These are phyloP conservation scores for Antrodiella citrinella DNA, from an alignment of 768 basidiomycete species.

Conservation along the genomic window DNA sequence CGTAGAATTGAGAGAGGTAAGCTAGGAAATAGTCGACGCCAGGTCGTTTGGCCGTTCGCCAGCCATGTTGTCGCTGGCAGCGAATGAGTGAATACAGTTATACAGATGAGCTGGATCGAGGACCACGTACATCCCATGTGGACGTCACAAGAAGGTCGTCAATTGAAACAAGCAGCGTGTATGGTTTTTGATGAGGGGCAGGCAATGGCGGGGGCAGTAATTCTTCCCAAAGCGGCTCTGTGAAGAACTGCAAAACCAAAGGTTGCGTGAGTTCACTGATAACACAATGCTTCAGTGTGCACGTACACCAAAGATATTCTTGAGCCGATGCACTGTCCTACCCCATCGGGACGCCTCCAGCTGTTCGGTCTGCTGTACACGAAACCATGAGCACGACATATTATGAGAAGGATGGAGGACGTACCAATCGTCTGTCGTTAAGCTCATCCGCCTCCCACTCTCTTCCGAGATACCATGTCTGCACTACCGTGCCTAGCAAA, in stretches of 20 bases:
- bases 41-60: constrained; percentile 96
- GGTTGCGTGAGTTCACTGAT: background rate
- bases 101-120: background rate
- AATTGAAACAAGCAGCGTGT: constrained; percentile 84
- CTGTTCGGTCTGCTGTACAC: constrained; percentile 46
- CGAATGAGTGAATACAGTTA: background rate
- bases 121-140: constrained; percentile 86
- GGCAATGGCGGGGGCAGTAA: constrained; percentile 84
- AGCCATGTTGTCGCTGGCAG: constrained; percentile 84
- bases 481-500: constrained; percentile 46
- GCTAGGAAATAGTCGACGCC: constrained; percentile 98
- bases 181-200: constrained; percentile 77
- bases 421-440: constrained; percentile 51
- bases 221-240: constrained; percentile 89
- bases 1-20: constrained; percentile 96
- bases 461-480: constrained; percentile 60
- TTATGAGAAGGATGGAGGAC: constrained; percentile 20
- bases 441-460: constrained; percentile 75
- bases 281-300: background rate
- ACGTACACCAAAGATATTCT: constrained; percentile 63
- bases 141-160: constrained; percentile 90
- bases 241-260: constrained; percentile 58
- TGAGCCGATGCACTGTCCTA: constrained; percentile 54
- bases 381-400: background rate
- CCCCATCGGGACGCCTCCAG: constrained; percentile 57